Conservation (phyloP, 306 rosid genomes). For the Abrus pulchellus region DNA sequence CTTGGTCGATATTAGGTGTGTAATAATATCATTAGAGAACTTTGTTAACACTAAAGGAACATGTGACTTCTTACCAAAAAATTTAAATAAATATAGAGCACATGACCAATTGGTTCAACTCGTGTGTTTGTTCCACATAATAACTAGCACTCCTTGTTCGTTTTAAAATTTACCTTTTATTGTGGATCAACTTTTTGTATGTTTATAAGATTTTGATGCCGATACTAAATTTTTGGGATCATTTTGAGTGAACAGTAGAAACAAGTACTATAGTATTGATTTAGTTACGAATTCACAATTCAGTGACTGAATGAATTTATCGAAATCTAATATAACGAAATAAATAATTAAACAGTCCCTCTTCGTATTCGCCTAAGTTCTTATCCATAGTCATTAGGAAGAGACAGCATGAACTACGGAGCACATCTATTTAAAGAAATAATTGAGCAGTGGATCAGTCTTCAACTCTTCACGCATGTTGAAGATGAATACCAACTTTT, state of each 20-base stretch:
- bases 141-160: background rate
- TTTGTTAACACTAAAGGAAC: conserved; percentile 9
- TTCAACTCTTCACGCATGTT: background rate
- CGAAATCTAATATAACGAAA: background rate
- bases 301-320: background rate
- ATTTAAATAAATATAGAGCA: background rate
- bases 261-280: background rate
- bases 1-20: conserved; percentile 40
- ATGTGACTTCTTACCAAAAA: conserved; percentile 24
- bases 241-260: background rate
- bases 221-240: background rate
- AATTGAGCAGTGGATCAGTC: too few relatives aligned
- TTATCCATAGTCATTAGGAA: background rate
- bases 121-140: too few relatives aligned
- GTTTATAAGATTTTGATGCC: background rate
- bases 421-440: too few relatives aligned
- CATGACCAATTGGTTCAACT: background rate
- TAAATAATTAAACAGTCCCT: background rate
- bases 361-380: background rate
- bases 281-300: background rate
- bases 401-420: background rate
- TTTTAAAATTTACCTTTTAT: background rate
- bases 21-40: background rate
- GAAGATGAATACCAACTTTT: background rate
- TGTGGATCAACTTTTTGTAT: background rate